These are phyloP conservation scores for Penicillium hesseltinei DNA, from an alignment of 2,329 filamentous ascomycete species.

Conservation along the genomic window DNA sequence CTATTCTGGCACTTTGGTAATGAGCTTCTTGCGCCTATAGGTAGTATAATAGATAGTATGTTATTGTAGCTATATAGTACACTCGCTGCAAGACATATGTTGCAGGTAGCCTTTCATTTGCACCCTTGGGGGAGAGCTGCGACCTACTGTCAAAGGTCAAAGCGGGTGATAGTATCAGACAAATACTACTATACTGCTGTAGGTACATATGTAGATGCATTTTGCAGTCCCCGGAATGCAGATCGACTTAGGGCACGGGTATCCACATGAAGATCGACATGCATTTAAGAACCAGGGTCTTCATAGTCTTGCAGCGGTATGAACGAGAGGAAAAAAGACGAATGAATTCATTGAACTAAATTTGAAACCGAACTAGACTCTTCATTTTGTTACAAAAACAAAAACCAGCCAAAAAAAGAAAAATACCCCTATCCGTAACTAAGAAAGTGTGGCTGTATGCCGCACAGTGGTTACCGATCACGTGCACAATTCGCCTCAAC, in stretches of 20 bases:
- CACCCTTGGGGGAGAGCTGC: no score
- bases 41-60: no score
- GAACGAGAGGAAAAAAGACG: background rate
- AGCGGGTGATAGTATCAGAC: no score
- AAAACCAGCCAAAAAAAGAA: background rate
- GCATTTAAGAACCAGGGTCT: conserved; percentile 1
- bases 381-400: background rate
- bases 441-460: background rate
- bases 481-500: conserved; percentile 7
- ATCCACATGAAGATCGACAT: conserved; percentile 11
- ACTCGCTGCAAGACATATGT: no score
- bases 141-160: no score
- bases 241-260: conserved; percentile 7
- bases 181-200: background rate
- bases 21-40: no score
- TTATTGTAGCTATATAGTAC: no score
- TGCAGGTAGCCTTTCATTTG: no score
- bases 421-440: background rate
- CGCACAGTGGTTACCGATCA: conserved; percentile 6
- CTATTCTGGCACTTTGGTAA: no score
- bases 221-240: background rate
- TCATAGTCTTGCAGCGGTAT: background rate
- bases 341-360: background rate
- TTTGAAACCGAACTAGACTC: background rate
- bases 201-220: background rate